Conservation (phyloP, 2,329 filamentous ascomycete genomes). For the Cordyceps javanica region DNA sequence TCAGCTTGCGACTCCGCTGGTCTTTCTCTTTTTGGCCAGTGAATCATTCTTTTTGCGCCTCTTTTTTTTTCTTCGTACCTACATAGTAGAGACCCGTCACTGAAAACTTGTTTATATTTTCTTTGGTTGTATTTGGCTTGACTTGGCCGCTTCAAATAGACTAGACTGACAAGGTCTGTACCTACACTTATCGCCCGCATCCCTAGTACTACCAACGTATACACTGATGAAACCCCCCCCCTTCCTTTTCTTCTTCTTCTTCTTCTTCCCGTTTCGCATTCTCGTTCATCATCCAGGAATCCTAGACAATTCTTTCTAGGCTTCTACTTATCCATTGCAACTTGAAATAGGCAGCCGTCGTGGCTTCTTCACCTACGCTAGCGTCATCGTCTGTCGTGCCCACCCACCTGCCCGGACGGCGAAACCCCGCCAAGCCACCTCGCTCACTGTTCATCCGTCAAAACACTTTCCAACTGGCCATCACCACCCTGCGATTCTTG, state of each 20-base stretch:
- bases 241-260: too few relatives aligned
- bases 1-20: background rate
- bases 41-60: background rate
- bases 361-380: background rate
- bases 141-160: too few relatives aligned
- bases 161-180: too few relatives aligned
- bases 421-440: conserved; percentile 9
- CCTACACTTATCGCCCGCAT: too few relatives aligned
- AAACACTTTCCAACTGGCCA: background rate
- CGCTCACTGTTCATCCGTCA: background rate
- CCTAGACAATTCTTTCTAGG: background rate
- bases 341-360: background rate
- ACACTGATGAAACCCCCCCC: too few relatives aligned
- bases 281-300: background rate
- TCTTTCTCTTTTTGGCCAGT: background rate
- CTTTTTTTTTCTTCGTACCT: background rate
- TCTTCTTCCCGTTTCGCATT: background rate
- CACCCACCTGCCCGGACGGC: background rate
- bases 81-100: background rate
- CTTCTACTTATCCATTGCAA: background rate
- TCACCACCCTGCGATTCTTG: background rate
- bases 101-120: too few relatives aligned
- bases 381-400: background rate
- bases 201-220: too few relatives aligned
- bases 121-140: too few relatives aligned